phyloP scores from a whole-genome alignment of 1,139 yeast species.

The Geotrichum australiense region DNA sequence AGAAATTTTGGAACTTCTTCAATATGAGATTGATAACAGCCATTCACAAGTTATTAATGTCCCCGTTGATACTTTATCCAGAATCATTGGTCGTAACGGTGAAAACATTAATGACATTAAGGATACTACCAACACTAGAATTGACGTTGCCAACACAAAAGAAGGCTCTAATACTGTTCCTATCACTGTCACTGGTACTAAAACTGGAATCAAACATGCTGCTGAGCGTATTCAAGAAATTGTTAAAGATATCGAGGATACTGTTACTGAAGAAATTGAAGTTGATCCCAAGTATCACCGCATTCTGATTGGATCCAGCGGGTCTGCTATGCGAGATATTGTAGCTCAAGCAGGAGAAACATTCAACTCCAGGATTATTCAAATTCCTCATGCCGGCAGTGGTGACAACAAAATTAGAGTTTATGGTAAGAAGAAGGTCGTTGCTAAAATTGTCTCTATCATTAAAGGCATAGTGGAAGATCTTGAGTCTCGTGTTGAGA shows the following conservation, averaged over 20 bases:
- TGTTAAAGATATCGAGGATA: constrained; percentile 61
- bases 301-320: constrained; percentile 74
- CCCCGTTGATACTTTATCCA: constrained; percentile 66
- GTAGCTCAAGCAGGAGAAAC: constrained; percentile 66
- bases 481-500: constrained; percentile 56
- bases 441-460: constrained; percentile 58
- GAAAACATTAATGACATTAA: constrained; percentile 77
- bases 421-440: constrained; percentile 71
- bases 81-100: constrained; percentile 87
- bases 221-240: constrained; percentile 54
- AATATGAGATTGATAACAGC: constrained; percentile 85
- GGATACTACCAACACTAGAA: constrained; percentile 72
- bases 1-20: constrained; percentile 76
- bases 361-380: constrained; percentile 49
- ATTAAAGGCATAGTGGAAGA: constrained; percentile 59
- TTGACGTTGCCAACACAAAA: constrained; percentile 50
- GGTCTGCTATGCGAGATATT: constrained; percentile 67
- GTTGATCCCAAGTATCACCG: constrained; percentile 79
- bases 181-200: constrained; percentile 73
- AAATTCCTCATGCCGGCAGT: constrained; percentile 67
- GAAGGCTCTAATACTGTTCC: constrained; percentile 37
- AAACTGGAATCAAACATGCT: constrained; percentile 73
- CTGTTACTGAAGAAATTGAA: constrained; percentile 51
- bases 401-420: constrained; percentile 54
- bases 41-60: constrained; percentile 55